Evolutionary conservation across 768 basidiomycete genomes (phyloP).

Genomic region (Psilocybe subaeruginosa): DNA sequence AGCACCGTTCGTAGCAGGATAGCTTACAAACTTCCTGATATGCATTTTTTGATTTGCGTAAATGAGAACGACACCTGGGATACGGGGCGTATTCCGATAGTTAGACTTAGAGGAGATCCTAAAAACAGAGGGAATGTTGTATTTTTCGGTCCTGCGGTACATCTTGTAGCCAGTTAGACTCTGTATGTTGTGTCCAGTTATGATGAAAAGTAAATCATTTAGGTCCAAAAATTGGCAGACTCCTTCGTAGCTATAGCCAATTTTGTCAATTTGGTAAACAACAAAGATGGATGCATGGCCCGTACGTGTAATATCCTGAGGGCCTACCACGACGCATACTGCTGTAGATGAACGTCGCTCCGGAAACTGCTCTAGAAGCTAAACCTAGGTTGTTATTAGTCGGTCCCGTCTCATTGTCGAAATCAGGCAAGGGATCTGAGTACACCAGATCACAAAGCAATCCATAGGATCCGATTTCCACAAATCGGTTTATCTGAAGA

Average conservation of each 20-base stretch:
- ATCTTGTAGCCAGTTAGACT: constrained; percentile 89
- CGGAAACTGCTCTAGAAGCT: too few relatives aligned
- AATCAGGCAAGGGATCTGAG: constrained; percentile 94
- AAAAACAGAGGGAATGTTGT: constrained; percentile 95
- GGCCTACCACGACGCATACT: too few relatives aligned
- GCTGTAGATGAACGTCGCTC: too few relatives aligned
- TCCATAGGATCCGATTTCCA: constrained; percentile 91
- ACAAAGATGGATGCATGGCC: too few relatives aligned
- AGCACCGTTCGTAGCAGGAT: constrained; percentile 41
- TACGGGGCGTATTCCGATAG: constrained; percentile 95
- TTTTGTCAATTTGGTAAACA: neutral
- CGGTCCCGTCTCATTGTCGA: constrained; percentile 77
- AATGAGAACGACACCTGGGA: constrained; percentile 95
- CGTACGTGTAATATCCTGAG: too few relatives aligned
- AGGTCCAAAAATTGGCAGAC: constrained; percentile 95
- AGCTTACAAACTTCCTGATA: constrained; percentile 77
- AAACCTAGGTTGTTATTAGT: constrained; percentile 53
- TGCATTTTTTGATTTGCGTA: constrained; percentile 97
- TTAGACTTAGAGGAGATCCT: constrained; percentile 98
- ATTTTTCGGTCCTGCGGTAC: constrained; percentile 87
- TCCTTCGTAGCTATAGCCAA: constrained; percentile 64
- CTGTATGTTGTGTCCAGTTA: constrained; percentile 96
- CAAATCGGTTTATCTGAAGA: constrained; percentile 83
- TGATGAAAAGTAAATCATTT: constrained; percentile 87
- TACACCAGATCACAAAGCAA: constrained; percentile 94